Evolutionary conservation across 805 yeast species (phyloP).

Genomic region (Metschnikowia gruessii): DNA sequence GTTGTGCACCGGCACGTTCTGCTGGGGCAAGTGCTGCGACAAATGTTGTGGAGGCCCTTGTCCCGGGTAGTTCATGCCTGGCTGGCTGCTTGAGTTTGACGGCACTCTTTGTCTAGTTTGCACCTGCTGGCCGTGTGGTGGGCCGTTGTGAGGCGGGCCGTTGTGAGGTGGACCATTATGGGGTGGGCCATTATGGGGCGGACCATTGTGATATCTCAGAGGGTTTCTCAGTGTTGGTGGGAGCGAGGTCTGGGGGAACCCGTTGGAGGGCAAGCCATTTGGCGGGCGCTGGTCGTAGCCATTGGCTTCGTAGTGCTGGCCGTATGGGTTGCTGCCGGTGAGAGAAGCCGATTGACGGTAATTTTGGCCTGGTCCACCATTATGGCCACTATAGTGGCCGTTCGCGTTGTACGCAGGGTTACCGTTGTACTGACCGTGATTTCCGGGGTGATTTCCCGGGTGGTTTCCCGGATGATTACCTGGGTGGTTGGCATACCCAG

Average conservation of each 20-base stretch:
- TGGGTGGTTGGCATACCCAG: not conserved
- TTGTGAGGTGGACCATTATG: constrained; percentile 22
- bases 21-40: not conserved
- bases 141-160: constrained; percentile 20
- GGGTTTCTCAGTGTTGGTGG: constrained; percentile 28
- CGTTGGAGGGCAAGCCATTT: constrained; percentile 32
- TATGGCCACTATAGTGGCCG: not conserved
- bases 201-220: constrained; percentile 22
- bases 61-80: constrained; percentile 3
- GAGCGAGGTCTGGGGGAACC: constrained; percentile 24
- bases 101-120: constrained; percentile 9
- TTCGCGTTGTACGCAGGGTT: not conserved
- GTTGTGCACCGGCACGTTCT: constrained; percentile 1
- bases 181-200: too few relatives aligned
- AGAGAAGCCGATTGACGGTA: constrained; percentile 13
- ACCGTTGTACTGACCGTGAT: constrained; percentile 3
- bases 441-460: constrained; percentile 1
- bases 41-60: not conserved
- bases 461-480: too few relatives aligned
- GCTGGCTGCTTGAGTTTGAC: constrained; percentile 4
- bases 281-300: constrained; percentile 30
- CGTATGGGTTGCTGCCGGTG: constrained; percentile 13
- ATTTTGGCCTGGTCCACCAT: not conserved
- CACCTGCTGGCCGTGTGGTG: constrained; percentile 5
- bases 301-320: constrained; percentile 4